Percentiles rank a stretch among this genome's conserved stretches.
phyloP scores from a whole-genome alignment of 495 filamentous ascomycete genomes.

The Annulohypoxylon moriforme region DNA sequence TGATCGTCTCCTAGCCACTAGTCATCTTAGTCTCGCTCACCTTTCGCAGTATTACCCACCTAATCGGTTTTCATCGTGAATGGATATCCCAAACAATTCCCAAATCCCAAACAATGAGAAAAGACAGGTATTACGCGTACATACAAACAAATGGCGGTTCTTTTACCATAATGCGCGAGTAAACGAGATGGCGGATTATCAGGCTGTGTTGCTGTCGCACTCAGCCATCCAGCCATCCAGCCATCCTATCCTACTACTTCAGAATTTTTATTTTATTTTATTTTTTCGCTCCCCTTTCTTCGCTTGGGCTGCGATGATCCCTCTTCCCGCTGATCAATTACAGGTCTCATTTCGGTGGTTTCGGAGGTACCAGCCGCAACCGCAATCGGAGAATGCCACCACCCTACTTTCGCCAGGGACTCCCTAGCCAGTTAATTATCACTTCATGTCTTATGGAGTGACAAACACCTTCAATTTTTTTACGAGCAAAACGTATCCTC shows the following conservation, averaged over 20 bases:
- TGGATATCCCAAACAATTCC: conserved; percentile 37
- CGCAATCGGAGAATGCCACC: conserved; percentile 43
- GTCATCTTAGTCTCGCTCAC: conserved; percentile 26
- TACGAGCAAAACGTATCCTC: conserved; percentile 4
- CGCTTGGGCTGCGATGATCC: conserved; percentile 47
- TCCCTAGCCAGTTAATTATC: neutral
- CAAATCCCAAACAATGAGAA: conserved; percentile 31
- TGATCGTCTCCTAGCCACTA: conserved; percentile 34
- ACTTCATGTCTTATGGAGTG: conserved; percentile 12
- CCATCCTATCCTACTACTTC: conserved; percentile 1
- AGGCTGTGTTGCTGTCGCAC: conserved; percentile 41
- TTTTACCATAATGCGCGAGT: conserved; percentile 5
- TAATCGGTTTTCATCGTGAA: conserved; percentile 20
- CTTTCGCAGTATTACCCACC: conserved; percentile 7
- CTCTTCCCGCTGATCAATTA: conserved; percentile 41
- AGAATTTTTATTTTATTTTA: conserved; percentile 34
- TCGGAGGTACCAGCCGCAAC: conserved; percentile 46
- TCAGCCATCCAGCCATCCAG: conserved; percentile 30
- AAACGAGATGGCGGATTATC: conserved; percentile 31
- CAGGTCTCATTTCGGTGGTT: conserved; percentile 52
- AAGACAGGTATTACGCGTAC: conserved; percentile 32
- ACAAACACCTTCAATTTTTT: conserved; percentile 17
- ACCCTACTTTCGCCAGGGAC: conserved; percentile 13
- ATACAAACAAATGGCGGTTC: conserved; percentile 16
- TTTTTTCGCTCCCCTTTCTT: conserved; percentile 23